Conservation (phyloP, 805 yeast species). For the Alloascoidea hylecoeti region DNA sequence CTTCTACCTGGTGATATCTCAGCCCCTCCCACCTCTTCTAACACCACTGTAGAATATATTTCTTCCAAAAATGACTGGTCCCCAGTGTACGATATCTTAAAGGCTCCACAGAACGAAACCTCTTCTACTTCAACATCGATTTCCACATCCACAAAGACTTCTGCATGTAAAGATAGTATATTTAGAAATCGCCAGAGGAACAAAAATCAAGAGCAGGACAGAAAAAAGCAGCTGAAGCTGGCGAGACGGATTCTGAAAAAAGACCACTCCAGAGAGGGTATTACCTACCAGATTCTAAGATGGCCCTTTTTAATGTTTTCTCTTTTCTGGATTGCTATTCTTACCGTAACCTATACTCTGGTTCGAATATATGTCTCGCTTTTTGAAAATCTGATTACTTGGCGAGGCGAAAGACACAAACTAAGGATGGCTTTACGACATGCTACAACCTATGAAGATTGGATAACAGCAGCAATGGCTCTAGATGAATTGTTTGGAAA, state of each 20-base stretch:
- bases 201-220: constrained; percentile 5
- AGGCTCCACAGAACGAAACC: constrained; percentile 9
- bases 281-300: constrained; percentile 35
- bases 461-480: constrained; percentile 41
- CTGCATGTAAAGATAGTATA: constrained; percentile 3
- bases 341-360: constrained; percentile 33
- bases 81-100: constrained; percentile 20
- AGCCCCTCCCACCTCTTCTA: constrained; percentile 2
- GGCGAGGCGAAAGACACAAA: constrained; percentile 41
- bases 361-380: constrained; percentile 48
- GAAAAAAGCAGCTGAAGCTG: not conserved
- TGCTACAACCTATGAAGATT: constrained; percentile 41
- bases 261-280: constrained; percentile 14
- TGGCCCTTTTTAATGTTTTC: constrained; percentile 51
- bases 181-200: constrained; percentile 5
- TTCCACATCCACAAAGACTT: constrained; percentile 11
- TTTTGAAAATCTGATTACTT: constrained; percentile 43
- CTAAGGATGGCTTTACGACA: constrained; percentile 34
- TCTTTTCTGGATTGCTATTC: constrained; percentile 34
- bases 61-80: constrained; percentile 32
- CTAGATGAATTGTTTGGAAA: constrained; percentile 44
- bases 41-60: constrained; percentile 19
- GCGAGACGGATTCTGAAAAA: constrained; percentile 1
- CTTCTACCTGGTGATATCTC: not conserved
- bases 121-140: constrained; percentile 14